phyloP scores from a whole-genome alignment of 495 filamentous ascomycete species.

The Aspergillus baeticus region DNA sequence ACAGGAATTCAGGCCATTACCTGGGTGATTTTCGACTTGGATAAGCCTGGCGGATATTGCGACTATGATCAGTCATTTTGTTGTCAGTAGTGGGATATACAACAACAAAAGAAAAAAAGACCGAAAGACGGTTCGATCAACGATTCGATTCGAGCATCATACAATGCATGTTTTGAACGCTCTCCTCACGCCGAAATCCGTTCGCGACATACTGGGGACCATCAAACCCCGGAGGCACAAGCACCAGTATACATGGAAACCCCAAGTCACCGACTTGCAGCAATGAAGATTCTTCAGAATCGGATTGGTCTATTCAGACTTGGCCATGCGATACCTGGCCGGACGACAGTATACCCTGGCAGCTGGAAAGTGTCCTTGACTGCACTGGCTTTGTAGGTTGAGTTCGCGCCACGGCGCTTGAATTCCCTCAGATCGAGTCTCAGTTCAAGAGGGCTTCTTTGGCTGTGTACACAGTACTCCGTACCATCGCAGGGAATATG shows the following conservation, averaged over 20 bases:
- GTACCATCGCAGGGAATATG: conserved; percentile 5
- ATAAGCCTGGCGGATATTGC: not conserved
- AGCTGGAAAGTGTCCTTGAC: conserved; percentile 14
- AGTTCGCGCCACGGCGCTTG: conserved; percentile 45
- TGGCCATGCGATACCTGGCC: conserved; percentile 38
- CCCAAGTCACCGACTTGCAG: conserved; percentile 45
- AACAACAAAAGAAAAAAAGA: not conserved
- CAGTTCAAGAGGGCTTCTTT: conserved; percentile 3
- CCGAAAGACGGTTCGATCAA: not conserved
- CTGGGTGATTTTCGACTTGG: conserved; percentile 15
- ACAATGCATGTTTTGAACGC: not conserved
- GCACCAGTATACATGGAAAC: conserved; percentile 33
- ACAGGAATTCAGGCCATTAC: conserved; percentile 15
- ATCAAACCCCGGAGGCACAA: conserved; percentile 17
- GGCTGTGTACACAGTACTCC: conserved; percentile 9
- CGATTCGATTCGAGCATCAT: not conserved
- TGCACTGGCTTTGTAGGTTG: conserved; percentile 26
- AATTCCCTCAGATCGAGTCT: conserved; percentile 30
- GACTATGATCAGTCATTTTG: not conserved
- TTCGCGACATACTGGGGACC: not conserved
- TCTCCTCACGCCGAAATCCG: not conserved
- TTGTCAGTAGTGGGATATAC: not conserved
- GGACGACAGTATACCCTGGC: conserved; percentile 18
- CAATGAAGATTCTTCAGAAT: conserved; percentile 44
- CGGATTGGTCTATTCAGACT: conserved; percentile 46